Percentiles rank a stretch among this genome's conserved stretches.
Evolutionary conservation across 2,329 filamentous ascomycete genomes (phyloP).

Genomic region (Basipetospora sp.): DNA sequence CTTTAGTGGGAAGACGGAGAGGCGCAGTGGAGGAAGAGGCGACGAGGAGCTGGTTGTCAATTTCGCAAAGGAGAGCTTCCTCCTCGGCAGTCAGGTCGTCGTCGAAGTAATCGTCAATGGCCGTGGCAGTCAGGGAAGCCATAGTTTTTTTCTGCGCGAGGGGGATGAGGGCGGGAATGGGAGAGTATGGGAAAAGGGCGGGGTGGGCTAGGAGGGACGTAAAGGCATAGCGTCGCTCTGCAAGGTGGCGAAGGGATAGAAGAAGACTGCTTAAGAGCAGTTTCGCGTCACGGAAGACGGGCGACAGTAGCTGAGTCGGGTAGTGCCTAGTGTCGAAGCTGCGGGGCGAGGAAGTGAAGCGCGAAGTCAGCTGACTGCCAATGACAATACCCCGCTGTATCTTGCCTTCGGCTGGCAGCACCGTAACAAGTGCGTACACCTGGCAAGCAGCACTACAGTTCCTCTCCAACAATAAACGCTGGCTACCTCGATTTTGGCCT

Average conservation of each 20-base stretch:
- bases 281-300: constrained; percentile 1
- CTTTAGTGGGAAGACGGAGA: not conserved
- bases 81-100: constrained; percentile 22
- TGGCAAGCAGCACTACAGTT: no score
- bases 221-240: not conserved
- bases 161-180: no score
- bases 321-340: no score
- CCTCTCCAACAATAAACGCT: no score
- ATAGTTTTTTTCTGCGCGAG: no score
- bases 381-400: no score
- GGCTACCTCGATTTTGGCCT: no score
- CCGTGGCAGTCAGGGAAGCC: not conserved
- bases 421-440: no score
- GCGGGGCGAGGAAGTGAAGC: not conserved
- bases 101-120: not conserved
- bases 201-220: not conserved
- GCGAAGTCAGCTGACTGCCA: constrained; percentile 4
- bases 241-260: no score
- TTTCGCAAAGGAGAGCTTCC: constrained; percentile 24
- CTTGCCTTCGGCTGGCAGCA: no score
- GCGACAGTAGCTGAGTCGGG: not conserved
- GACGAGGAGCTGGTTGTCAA: constrained; percentile 14
- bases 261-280: not conserved
- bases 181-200: not conserved
- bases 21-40: not conserved